These are phyloP conservation scores for Neocucurbitaria cava DNA, from an alignment of 2,329 filamentous ascomycete genomes.

Conservation along the genomic window DNA sequence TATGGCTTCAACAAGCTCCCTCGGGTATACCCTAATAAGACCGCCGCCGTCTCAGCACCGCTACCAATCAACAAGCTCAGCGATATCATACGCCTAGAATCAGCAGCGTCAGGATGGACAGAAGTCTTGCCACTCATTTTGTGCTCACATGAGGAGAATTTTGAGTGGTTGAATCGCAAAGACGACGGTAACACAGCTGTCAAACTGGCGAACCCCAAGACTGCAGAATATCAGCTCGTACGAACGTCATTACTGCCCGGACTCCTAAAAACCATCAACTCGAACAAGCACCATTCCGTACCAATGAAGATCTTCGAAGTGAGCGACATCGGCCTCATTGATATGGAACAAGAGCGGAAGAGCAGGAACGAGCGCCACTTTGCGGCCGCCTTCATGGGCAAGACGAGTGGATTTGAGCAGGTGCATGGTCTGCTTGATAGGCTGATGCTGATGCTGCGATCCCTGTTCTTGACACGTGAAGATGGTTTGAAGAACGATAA, in stretches of 20 bases:
- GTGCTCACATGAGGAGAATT: constrained; percentile 98
- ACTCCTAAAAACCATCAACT: constrained; percentile 88
- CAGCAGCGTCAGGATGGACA: constrained; percentile 93
- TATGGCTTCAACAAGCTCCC: constrained; percentile 98
- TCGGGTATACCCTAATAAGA: constrained; percentile 83
- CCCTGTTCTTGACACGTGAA: constrained; percentile 78
- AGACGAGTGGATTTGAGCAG: constrained; percentile 91
- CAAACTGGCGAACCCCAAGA: constrained; percentile 90
- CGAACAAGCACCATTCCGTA: constrained; percentile 88
- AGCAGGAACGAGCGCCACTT: constrained; percentile 92
- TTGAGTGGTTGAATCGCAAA: constrained; percentile 88
- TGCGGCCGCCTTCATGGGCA: constrained; percentile 94
- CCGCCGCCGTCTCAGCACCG: constrained; percentile 84
- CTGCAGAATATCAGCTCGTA: constrained; percentile 90
- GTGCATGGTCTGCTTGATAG: constrained; percentile 94
- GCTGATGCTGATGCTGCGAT: constrained; percentile 89
- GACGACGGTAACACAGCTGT: constrained; percentile 86
- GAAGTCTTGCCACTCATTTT: constrained; percentile 96
- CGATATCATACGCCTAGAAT: constrained; percentile 88
- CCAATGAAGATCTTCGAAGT: constrained; percentile 94
- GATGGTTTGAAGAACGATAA: constrained; percentile 66
- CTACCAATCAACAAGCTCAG: constrained; percentile 91
- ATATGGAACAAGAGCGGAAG: constrained; percentile 79
- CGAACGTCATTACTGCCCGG: constrained; percentile 86
- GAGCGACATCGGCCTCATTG: constrained; percentile 91